phyloP scores from a whole-genome alignment of 768 basidiomycete genomes.

The Goffeauzyma gilvescens region DNA sequence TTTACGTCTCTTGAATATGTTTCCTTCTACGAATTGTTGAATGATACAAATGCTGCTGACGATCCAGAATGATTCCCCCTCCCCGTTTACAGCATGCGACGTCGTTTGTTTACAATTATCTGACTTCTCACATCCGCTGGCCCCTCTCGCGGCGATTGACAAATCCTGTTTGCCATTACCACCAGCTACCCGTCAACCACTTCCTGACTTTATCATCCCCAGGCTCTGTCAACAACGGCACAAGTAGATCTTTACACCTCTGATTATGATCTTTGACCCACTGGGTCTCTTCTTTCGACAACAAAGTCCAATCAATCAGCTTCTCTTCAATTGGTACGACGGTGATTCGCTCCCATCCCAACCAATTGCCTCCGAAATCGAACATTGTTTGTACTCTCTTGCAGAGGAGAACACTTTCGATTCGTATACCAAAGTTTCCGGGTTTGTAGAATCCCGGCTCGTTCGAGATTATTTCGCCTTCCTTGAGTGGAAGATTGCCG shows the following conservation, averaged over 20 bases:
- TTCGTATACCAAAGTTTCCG: slow-evolving; percentile 71
- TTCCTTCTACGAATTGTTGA: too few species aligned
- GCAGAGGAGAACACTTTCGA: slow-evolving; percentile 69
- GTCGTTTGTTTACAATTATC: too few species aligned
- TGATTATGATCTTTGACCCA: slow-evolving; percentile 52
- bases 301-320: slow-evolving; percentile 67
- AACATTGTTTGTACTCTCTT: slow-evolving; percentile 52
- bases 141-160: background rate
- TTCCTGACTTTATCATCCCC: slow-evolving; percentile 20
- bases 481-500: slow-evolving; percentile 41
- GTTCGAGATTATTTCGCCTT: slow-evolving; percentile 83
- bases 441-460: slow-evolving; percentile 81
- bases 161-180: background rate
- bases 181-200: slow-evolving; percentile 18
- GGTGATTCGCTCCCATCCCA: slow-evolving; percentile 78
- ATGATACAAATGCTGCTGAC: too few species aligned
- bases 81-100: too few species aligned
- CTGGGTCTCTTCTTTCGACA: slow-evolving; percentile 63
- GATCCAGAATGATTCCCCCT: too few species aligned
- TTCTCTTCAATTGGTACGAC: slow-evolving; percentile 66
- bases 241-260: slow-evolving; percentile 15
- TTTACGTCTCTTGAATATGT: too few species aligned
- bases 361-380: slow-evolving; percentile 59
- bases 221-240: slow-evolving; percentile 18
- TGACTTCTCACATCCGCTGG: too few species aligned